A percentile compares a stretch with the other conserved stretches of the same genome.
Evolutionary conservation across 2,329 filamentous ascomycete species (phyloP).

Genomic region (Chalara sp.): DNA sequence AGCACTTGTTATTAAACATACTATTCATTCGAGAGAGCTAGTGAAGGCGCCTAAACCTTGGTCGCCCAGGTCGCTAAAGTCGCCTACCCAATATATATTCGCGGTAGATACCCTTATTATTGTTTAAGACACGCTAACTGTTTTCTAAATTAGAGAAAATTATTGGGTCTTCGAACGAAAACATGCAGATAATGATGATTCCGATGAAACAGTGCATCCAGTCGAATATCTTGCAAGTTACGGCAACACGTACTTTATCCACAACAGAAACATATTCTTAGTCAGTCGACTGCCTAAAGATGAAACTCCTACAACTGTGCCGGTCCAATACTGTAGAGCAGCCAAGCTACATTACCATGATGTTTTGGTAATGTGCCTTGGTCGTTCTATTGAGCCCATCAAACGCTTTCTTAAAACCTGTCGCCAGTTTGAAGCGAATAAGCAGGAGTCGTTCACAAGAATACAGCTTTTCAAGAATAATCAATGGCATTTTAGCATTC

Average conservation of each 20-base stretch:
- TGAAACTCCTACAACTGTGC: slow-evolving; percentile 3
- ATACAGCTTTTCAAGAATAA: no score
- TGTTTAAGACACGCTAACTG: no score
- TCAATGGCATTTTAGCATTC: slow-evolving; percentile 40
- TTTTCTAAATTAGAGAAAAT: no score
- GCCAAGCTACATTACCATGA: slow-evolving; percentile 38
- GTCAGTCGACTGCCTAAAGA: background rate
- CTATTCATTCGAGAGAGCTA: no score
- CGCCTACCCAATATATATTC: no score
- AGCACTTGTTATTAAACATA: no score
- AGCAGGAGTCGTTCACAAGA: no score
- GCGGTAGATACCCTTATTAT: no score
- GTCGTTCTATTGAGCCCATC: slow-evolving; percentile 43
- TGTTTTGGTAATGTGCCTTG: slow-evolving; percentile 42
- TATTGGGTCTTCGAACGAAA: no score
- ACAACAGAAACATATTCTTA: slow-evolving; percentile 38
- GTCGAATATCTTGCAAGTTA: slow-evolving; percentile 40
- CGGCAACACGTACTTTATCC: slow-evolving; percentile 42
- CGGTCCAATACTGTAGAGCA: slow-evolving; percentile 37
- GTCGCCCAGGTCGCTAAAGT: no score
- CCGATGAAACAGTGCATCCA: slow-evolving; percentile 22
- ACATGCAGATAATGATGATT: slow-evolving; percentile 36
- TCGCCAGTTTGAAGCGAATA: slow-evolving; percentile 19
- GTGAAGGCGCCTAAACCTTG: no score
- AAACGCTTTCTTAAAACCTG: slow-evolving; percentile 38